Base-by-base conservation (phyloP, 108 stramenopile genomes). In the Licmophora abbreviata region DNA sequence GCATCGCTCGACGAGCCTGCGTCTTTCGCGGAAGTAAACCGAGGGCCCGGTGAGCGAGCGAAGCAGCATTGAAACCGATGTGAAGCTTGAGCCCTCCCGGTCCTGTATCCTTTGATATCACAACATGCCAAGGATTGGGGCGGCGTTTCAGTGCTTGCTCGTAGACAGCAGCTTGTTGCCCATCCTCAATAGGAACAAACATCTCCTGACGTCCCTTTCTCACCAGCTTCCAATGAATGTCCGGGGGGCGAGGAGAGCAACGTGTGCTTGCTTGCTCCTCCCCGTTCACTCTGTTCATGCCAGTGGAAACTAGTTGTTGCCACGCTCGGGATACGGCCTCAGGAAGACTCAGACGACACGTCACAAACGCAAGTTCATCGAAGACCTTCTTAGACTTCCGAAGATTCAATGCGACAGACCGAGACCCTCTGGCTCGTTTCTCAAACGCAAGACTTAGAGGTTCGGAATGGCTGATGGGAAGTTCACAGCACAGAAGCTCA, bases 141-240 rank as follows among this genome's bases (percentile, higher is more conserved):
- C 71, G 46, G 20, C 55, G 14, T 35, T 72, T 72, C 14, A 67
- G 27, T 6, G 54, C 29, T 4, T 36, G 59, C 58, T 72, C 71
- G 64, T 66, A 67, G 8, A 37, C 61, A 23, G 63, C 60, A 24
- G 65, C 64, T 41, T 58, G 15, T 40, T 56, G 30, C 26, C 60
- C 60, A 37, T 72, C 61, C 45, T 72, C 71, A 10, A 54, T 11
- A 15, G 71, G 58, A 23, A 43, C 23, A 48, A 44, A 71, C 8
- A 12, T 15, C 3, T 27, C 31, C 27, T 48, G 44, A 23, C 41
- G 35, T 11, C 58, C 59, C 29, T 54, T 59, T 24, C 21, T 12
- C 2, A 66, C 65, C 23, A 31, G 26, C 12, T 18, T 47, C 69
- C 69, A 71, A 25, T 41, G n/a, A 6, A 64, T 26, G 11, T 20